Percentiles rank a stretch among this genome's conserved stretches.
These are phyloP conservation scores for Boletus vinaceobasis DNA, from an alignment of 768 basidiomycete genomes.

Conservation along the genomic window DNA sequence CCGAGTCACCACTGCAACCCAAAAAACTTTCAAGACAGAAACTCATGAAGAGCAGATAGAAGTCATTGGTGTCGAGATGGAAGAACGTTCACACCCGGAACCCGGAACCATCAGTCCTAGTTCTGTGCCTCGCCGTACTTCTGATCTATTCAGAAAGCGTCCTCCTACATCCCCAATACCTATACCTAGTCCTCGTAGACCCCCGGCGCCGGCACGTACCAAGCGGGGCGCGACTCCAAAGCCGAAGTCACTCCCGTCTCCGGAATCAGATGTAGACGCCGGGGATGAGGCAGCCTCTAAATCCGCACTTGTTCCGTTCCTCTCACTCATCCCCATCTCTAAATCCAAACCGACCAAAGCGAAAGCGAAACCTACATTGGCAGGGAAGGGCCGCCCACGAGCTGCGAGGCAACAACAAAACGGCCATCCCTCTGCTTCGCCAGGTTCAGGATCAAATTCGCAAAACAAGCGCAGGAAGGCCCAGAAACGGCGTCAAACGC, in stretches of 20 bases:
- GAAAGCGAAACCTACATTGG: slow-evolving; percentile 14
- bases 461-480: slow-evolving; percentile 20
- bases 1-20: slow-evolving; percentile 10
- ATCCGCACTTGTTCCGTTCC: slow-evolving; percentile 12
- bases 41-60: slow-evolving; percentile 18
- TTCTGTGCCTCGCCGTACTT: slow-evolving; percentile 15
- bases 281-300: slow-evolving; percentile 16
- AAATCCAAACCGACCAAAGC: slow-evolving; percentile 10
- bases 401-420: slow-evolving; percentile 1
- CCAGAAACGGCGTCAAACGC: slow-evolving; percentile 45
- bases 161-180: slow-evolving; percentile 66
- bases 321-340: slow-evolving; percentile 24
- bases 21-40: not conserved
- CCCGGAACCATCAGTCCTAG: slow-evolving; percentile 5
- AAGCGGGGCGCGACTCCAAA: slow-evolving; percentile 32
- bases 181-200: slow-evolving; percentile 46
- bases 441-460: slow-evolving; percentile 11
- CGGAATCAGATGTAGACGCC: slow-evolving; percentile 26
- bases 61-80: slow-evolving; percentile 40
- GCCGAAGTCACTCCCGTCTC: slow-evolving; percentile 13
- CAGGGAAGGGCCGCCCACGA: slow-evolving; percentile 20
- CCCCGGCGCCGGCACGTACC: slow-evolving; percentile 56
- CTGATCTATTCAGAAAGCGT: slow-evolving; percentile 54
- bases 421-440: not conserved
- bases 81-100: slow-evolving; percentile 13